Evolutionary conservation across 2,329 filamentous ascomycete species (phyloP), one percentile per base, ranked within the genome.

Genomic region (Alternaria sp.): DNA sequence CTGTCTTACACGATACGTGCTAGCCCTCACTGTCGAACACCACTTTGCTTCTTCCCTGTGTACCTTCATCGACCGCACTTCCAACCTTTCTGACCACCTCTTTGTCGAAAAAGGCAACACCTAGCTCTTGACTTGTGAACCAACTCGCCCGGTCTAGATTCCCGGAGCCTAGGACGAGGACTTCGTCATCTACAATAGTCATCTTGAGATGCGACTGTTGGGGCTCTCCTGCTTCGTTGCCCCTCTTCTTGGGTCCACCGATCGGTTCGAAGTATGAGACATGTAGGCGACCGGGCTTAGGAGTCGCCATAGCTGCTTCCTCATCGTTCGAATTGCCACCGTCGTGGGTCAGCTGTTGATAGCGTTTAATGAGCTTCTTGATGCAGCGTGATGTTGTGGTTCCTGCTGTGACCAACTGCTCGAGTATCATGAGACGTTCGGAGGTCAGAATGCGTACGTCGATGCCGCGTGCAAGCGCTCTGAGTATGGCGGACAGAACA

Each of bases 101-200:
- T 8, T 58, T 69, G 5, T 81, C 82, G 55, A 85, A 84, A 46
- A 88, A 82, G 1, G 84, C 85, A 28, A 96, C 82, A 1, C 92
- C 92, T 21, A 96, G 81, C 80, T 96, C 93, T 79, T 96, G 93
- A 77, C 91, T 94, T 6, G 93, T 96, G 79, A 88, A 94, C 91
- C 91, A 96, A 75, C 91, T 94, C 8, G 93, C 92, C 1, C 92
- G 86, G 79, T 96, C 93, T 85, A 94, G 88, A 75, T 96, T 96
- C 1, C 92, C 92, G 17, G 91, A 94, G 0, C 93, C 93, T 3
- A 96, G 81, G 1, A 96, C 84, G 1, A 90, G 83, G 19, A 89
- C 87, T 64, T 88, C 83, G 1, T 84, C 83, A 75, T 96, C 93
- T 3, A 95, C 86, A 57, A 93, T 84, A 1, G 88, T 90, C 74